Evolutionary conservation across 139 green algal species (phyloP), one percentile per base, ranked within the genome.

Genomic region (Ostreobium quekettii): DNA sequence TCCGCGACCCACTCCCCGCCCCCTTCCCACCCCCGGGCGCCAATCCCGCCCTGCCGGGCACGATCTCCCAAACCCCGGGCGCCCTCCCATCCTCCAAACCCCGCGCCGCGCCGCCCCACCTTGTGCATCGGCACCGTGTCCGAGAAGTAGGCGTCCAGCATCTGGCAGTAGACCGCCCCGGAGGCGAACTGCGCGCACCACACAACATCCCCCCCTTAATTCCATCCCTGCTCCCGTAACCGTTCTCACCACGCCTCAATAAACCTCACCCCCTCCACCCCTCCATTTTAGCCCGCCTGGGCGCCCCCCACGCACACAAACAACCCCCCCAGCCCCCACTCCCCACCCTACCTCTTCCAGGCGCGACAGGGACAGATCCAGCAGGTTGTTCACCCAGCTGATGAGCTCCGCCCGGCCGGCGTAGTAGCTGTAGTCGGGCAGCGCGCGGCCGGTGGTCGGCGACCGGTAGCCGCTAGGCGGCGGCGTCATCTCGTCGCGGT

Each of bases 321-420:
- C 26, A 4, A 28, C 4, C 22, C 2, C 24, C 1, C 15, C 28
- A 31, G 39, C 7, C 24, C 24, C 11, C 2, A 2, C 26, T 4
- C 7, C 2, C 3, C 28, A 32, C 28, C n/a, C 2, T 47, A 93
- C 89, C 78, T 96, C 82, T 67, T 96, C 91, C 4, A 97, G 86
- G 48, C 90, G 91, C 35, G 71, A 77, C n/a, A 97, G 61, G 15
- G 81, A 80, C 22, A 97, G 70, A 7, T 79, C 62, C 26, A 97
- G 76, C 1, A 87, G 80, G 2, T 38, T 73, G 71, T 97, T 97
- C 22, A 96, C 81, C 91, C 92, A 97, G 24, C 80, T 66, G 47
- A 97, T 72, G 4, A 97, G 73, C 46, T 93, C 88, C 0, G 60
- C 73, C 29, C 87, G 84, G 58, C 87, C 76, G 2, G 73, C 72